These are phyloP conservation scores for Fusarium sp. DNA, from an alignment of 2,329 filamentous ascomycete genomes.

Conservation along the genomic window DNA sequence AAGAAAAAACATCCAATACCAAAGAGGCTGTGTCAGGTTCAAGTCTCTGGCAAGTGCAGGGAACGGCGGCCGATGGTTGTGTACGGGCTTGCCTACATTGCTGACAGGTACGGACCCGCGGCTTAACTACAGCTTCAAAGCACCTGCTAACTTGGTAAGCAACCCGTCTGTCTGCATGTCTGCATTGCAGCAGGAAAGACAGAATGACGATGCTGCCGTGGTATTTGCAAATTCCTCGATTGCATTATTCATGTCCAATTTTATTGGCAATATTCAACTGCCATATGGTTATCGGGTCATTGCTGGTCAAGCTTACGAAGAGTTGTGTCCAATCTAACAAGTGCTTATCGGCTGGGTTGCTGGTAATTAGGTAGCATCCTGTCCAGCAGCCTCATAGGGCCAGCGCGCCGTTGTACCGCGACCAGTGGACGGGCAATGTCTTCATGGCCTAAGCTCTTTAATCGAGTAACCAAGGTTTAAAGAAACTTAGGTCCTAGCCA, in stretches of 20 bases:
- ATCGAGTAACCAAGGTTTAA: not conserved
- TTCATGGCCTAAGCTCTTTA: conserved; percentile 9
- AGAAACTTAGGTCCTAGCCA: not conserved
- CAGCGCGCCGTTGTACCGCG: conserved; percentile 17
- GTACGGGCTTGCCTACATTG: conserved; percentile 21
- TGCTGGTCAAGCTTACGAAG: not conserved
- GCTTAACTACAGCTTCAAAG: not conserved
- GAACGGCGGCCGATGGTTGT: conserved; percentile 27
- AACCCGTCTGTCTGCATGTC: not conserved
- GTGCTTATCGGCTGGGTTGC: conserved; percentile 17
- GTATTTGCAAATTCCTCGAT: not conserved
- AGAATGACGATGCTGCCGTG: not conserved
- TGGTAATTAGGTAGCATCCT: conserved; percentile 8
- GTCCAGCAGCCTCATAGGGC: conserved; percentile 28
- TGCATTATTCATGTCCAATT: not conserved
- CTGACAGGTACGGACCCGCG: conserved; percentile 22
- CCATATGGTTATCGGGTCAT: not conserved
- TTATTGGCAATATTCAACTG: not conserved
- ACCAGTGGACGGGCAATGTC: not conserved
- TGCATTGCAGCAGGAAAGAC: not conserved
- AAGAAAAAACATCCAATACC: conserved; percentile 18
- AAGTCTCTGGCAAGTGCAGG: conserved; percentile 14
- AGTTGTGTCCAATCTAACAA: conserved; percentile 12
- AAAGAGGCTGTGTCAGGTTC: conserved; percentile 28
- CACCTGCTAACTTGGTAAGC: conserved; percentile 4